Evolutionary conservation across 176 grass and related monocot genomes (phyloP), one percentile per base, ranked within the genome.

Genomic region (Ensete ventricosum): DNA sequence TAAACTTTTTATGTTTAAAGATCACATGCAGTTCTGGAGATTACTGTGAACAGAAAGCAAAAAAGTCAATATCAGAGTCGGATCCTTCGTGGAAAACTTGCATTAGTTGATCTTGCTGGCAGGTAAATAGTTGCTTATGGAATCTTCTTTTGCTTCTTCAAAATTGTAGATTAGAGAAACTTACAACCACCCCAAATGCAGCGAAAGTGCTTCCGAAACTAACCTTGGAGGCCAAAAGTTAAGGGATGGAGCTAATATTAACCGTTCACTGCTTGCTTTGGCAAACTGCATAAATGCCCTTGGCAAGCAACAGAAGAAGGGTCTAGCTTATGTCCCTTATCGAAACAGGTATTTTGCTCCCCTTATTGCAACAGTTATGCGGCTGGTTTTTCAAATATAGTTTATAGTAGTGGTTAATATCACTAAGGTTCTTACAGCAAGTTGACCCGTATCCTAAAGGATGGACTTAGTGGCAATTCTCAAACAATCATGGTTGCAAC

Each of bases 221-320:
- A 91, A 94, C 78, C 94, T 84, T 60, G 84, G 52, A 23, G 95
- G 95, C 23, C 90, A 94, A 83, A 99, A 99, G 78, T 78, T 99
- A 69, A 94, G 95, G 89, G 90, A 99, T 71, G 95, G 95, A 74
- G 95, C 95, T 6, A 99, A 99, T 76, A 99, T 99, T 64, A 99
- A 99, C 50, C 77, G 77, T 14, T 99, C 95, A 78, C 90, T 99
- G 73, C 90, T 99, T 79, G 95, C 90, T 43, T 83, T 99, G 71
- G 95, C 95, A 81, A 99, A 94, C 77, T 99, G 95, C 74, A 99
- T 99, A 71, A 99, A 99, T 85, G 90, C 95, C 67, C 95, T 99
- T 54, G 95, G 95, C 55, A 99, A 99, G 83, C 90, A 94, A 74
- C 92, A 99, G 43, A 99, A 99, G 83, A 99, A 99, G 82, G 95